Conservation (phyloP, 2,329 filamentous ascomycete species). For the Pseudogymnoascus sp. region DNA sequence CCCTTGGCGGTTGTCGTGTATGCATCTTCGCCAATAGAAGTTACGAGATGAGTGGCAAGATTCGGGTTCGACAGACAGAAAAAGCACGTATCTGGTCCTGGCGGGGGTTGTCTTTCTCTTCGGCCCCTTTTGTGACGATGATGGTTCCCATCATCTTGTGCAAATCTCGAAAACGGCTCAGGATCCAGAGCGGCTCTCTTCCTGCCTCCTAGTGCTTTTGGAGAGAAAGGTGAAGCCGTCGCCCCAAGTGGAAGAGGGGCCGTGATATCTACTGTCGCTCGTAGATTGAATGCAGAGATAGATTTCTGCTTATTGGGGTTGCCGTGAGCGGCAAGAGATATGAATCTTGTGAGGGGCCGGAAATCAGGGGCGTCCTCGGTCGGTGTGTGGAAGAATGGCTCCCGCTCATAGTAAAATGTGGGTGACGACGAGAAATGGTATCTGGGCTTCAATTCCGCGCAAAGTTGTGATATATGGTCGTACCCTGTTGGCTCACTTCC, state of each 20-base stretch:
- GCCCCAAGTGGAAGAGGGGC: constrained; percentile 57
- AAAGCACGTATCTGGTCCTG: constrained; percentile 75
- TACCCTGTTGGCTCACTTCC: constrained; percentile 44
- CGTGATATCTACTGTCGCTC: constrained; percentile 50
- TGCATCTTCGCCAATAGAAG: constrained; percentile 75
- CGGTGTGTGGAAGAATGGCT: constrained; percentile 73
- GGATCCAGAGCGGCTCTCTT: constrained; percentile 34
- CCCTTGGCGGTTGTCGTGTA: constrained; percentile 93
- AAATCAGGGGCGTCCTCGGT: constrained; percentile 43
- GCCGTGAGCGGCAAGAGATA: constrained; percentile 73
- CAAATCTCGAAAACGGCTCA: constrained; percentile 46
- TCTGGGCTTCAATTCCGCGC: constrained; percentile 70
- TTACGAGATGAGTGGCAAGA: constrained; percentile 78
- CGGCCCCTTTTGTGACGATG: constrained; percentile 39
- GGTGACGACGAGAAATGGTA: constrained; percentile 77
- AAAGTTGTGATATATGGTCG: constrained; percentile 70
- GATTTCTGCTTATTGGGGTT: constrained; percentile 72
- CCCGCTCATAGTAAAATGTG: constrained; percentile 67
- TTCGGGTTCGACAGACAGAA: constrained; percentile 89
- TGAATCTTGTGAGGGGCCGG: constrained; percentile 71
- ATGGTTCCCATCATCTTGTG: constrained; percentile 35
- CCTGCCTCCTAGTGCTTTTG: constrained; percentile 47
- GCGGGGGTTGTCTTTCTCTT: constrained; percentile 46
- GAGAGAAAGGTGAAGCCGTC: constrained; percentile 65
- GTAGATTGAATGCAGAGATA: constrained; percentile 69